Evolutionary conservation across 73 alveolate genomes (phyloP).

Genomic region (Paraurostyla sp.): DNA sequence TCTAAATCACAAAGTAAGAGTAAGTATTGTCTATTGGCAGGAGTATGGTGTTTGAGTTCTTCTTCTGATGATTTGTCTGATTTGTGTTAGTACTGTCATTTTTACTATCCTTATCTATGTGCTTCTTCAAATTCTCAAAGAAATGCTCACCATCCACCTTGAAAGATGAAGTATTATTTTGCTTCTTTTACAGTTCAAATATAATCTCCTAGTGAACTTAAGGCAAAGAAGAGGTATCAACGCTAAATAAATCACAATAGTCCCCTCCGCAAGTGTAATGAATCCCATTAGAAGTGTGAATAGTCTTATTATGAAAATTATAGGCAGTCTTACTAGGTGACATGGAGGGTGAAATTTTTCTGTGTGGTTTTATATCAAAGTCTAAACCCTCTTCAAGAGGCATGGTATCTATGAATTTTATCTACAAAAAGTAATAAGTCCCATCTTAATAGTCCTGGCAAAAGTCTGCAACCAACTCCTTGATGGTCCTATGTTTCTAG

Average conservation of each 20-base stretch:
- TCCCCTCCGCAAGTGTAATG: constrained; percentile 52
- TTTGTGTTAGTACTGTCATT: not conserved
- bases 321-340: not conserved
- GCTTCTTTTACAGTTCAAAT: constrained; percentile 9
- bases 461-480: constrained; percentile 40
- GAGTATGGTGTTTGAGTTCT: too few species aligned
- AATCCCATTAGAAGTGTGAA: not conserved
- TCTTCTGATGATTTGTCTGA: too few species aligned
- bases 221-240: not conserved
- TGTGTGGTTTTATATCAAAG: not conserved
- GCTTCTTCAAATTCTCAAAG: constrained; percentile 1
- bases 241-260: constrained; percentile 17
- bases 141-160: constrained; percentile 17
- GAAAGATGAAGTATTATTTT: not conserved
- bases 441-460: constrained; percentile 30
- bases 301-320: not conserved
- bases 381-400: not conserved
- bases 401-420: not conserved
- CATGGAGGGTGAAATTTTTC: not conserved
- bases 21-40: constrained; percentile 27
- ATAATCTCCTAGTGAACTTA: constrained; percentile 28
- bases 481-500: not conserved
- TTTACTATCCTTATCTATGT: not conserved
- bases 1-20: constrained; percentile 8
- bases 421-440: not conserved